Evolutionary conservation across 1,284 basidiomycete species (phyloP).

Genomic region (Cryptococcus hybrid): DNA sequence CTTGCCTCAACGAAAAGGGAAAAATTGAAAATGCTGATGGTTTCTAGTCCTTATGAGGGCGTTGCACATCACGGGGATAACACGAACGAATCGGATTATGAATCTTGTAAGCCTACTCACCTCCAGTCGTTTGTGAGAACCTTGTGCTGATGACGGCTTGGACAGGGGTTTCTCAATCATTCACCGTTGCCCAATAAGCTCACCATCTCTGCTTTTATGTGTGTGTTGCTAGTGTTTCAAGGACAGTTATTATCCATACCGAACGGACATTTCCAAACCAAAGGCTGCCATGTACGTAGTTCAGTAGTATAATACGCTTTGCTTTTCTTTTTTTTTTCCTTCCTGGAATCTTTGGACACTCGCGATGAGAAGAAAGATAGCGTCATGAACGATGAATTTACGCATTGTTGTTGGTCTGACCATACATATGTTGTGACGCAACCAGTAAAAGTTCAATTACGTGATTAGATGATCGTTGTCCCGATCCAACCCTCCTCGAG

Average conservation of each 20-base stretch:
- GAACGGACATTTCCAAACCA: no score
- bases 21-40: not conserved
- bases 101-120: slow-evolving; percentile 52
- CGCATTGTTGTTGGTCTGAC: no score
- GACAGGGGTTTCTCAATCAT: slow-evolving; percentile 22
- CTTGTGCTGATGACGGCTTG: not conserved
- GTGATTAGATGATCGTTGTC: no score
- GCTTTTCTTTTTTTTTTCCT: no score
- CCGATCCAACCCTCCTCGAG: no score
- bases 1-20: not conserved
- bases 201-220: not conserved
- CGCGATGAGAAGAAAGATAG: no score
- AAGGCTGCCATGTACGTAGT: no score
- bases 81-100: slow-evolving; percentile 57
- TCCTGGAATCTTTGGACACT: no score
- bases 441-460: no score
- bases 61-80: slow-evolving; percentile 59
- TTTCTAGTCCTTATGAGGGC: slow-evolving; percentile 57
- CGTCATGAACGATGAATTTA: no score
- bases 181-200: slow-evolving; percentile 19
- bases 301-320: no score
- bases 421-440: no score
- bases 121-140: not conserved
- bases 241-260: not conserved
- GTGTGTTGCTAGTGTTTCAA: not conserved